phyloP scores from a whole-genome alignment of 495 filamentous ascomycete species.

The Neurospora sp. region DNA sequence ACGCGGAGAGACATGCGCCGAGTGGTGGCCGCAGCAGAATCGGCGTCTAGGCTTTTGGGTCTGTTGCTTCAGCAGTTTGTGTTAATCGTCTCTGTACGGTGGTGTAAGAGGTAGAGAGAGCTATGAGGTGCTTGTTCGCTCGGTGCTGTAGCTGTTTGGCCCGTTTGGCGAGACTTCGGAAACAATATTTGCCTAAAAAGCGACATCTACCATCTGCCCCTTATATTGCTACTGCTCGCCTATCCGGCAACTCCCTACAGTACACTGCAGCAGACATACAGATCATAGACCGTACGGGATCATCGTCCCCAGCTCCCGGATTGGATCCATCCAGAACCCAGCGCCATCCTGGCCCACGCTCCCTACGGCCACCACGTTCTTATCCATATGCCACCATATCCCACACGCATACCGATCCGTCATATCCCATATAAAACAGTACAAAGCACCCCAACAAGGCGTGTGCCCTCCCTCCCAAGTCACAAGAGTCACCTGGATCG shows the following conservation, averaged over 20 bases:
- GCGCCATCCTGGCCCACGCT: not conserved
- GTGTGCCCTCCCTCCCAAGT: not conserved
- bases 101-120: not conserved
- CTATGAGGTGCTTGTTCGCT: not conserved
- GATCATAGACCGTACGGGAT: not conserved
- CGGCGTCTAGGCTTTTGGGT: not conserved
- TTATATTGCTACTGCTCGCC: not conserved
- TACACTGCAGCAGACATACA: not conserved
- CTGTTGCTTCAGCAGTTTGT: not conserved
- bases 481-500: conserved; percentile 4
- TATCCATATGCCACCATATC: not conserved
- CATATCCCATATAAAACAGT: not conserved
- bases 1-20: not conserved
- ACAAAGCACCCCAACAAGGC: not conserved
- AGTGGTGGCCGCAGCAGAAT: not conserved
- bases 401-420: not conserved
- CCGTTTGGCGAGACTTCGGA: not conserved
- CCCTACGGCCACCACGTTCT: not conserved
- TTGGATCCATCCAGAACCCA: not conserved
- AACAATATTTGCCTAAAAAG: not conserved
- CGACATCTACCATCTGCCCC: not conserved
- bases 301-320: not conserved
- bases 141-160: not conserved
- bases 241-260: not conserved
- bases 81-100: too few species aligned